Base-by-base conservation (phyloP, 1,139 yeast genomes). In the Suhomyces atakaporum region DNA sequence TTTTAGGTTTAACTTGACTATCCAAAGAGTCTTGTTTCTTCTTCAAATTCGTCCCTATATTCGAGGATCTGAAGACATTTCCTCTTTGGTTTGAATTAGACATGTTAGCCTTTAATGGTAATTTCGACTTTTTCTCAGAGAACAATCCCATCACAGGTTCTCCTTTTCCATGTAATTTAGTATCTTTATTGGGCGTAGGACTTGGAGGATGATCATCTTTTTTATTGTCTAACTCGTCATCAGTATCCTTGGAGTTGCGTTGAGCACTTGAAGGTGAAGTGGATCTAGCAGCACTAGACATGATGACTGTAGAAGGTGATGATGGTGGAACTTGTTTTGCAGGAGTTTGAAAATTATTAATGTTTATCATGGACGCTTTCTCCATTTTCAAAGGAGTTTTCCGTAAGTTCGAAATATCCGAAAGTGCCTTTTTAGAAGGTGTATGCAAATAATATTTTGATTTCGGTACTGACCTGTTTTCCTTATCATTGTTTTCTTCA, bases 131-230 rank as follows among this genome's bases (percentile, higher is more conserved):
- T 39, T 53, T 53, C 36, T 68, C 74, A 2, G 68, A 61, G 40
- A 71, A 71, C 1, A 69, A 61, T 1, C 77, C 77, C 76, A 71
- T 70, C 2, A 58, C 51, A 3, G 76, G 77, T 36, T 52, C 58
- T 5, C 51, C 44, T 24, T 50, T 50, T n/a, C 39, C 47, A 21
- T 19, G 25, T 14, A 31, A 36, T 19, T 42, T 44, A 6, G 45
- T 31, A 13, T 56, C 60, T 46, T 66, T 66, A 29, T 54, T 55
- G 1, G 76, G 76, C 3, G 76, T 70, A 5, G 77, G 77, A 38
- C 69, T 63, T 6, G 65, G 60, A 5, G 73, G 72, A 5, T 45
- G 44, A 31, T 36, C 40, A 25, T 21, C 35, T 7, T 37, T 34
- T 16, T 29, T 27, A 7, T 25, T 29, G 1, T 29, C 41, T 12